Base-by-base conservation (phyloP, 352 stramenopile genomes). In the Pythium scleroteichum region DNA sequence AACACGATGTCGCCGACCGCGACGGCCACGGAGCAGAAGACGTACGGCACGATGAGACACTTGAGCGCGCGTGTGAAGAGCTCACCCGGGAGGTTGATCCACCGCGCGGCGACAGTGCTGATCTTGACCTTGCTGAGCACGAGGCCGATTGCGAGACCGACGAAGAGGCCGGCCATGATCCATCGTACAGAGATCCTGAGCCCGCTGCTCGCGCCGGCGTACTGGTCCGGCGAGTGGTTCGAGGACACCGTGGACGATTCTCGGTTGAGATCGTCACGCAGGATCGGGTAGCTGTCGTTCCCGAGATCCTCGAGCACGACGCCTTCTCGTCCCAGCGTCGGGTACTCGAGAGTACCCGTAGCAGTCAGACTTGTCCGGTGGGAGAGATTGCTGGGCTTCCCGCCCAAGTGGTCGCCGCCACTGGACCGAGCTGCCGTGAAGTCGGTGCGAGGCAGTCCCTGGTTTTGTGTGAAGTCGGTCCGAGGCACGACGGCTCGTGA, bases 11-110 rank as follows among this genome's bases (percentile, higher is more conserved):
- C 84, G 0, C 78, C 79, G 13, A 91, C 79, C 19, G 81, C 82
- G 14, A 94, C 79, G 0, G 82, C 78, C n/a, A 94, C 81, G 0
- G 79, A 82, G 56, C 78, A 92, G 71, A 94, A 94, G 1, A 94
- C 79, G 51, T 90, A 85, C 17, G 84, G 84, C 22, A 92, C 68
- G 27, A 91, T 79, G 0, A 94, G 69, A 41, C 77, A 76, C 59
- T 85, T 90, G 27, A 92, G 66, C 12, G 82, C 82, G 29, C 84
- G 75, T 5, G 89, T 63, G 59, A 92, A 93, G 32, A 93, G 60
- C 14, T 92, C 76, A 2, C 84, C 82, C 0, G 84, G 84, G 9
- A 92, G 62, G n/a, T 75, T 64, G 44, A 94, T 73, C 79, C 78
- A 88, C 46, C 78, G 60, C 3, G 76, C 72, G 0, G 66, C 55